These are phyloP conservation scores for Volvox reticuliferus DNA, from an alignment of 139 green algal genomes.

Conservation along the genomic window DNA sequence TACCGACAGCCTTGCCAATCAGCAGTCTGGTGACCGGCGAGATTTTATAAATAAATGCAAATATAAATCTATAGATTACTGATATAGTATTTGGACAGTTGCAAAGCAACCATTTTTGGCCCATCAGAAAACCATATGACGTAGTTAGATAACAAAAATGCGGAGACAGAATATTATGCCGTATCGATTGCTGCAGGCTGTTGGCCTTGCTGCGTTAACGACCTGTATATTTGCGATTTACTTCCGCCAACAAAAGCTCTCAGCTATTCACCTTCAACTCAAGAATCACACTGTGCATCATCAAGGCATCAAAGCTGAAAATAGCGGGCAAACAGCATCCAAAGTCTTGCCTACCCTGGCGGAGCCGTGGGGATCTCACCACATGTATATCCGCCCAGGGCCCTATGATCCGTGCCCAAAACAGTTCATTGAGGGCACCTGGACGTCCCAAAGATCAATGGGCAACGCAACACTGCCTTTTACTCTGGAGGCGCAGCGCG, in stretches of 20 bases:
- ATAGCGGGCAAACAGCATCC: background rate
- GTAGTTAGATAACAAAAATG: background rate
- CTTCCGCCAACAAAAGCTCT: constrained; percentile 7
- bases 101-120: too few species aligned
- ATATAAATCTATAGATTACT: too few species aligned
- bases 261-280: background rate
- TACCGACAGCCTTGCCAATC: too few species aligned
- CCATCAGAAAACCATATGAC: too few species aligned
- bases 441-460: constrained; percentile 13
- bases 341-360: background rate
- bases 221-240: constrained; percentile 6
- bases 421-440: background rate
- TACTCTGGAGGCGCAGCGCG: constrained; percentile 19
- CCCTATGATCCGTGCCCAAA: background rate
- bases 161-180: background rate
- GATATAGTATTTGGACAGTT: too few species aligned
- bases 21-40: too few species aligned
- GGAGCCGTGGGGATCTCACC: constrained; percentile 32
- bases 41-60: too few species aligned
- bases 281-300: background rate
- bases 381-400: background rate
- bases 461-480: background rate
- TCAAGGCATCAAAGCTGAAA: background rate
- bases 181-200: background rate
- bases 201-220: background rate